phyloP scores from a whole-genome alignment of 2,329 filamentous ascomycete genomes.

The Cladosporium phlei region DNA sequence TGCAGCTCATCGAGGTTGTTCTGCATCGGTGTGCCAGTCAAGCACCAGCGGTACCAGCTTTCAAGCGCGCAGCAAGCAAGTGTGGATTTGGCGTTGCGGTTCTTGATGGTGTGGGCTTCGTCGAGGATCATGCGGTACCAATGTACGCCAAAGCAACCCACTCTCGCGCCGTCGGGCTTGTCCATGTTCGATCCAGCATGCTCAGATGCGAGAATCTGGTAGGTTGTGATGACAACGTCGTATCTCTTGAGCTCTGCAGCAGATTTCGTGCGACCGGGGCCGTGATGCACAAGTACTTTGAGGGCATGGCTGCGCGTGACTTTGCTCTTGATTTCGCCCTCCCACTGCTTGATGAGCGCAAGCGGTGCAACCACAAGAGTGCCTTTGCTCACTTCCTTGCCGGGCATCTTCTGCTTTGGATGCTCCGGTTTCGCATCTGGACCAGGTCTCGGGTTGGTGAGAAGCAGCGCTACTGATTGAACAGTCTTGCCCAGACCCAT shows the following conservation, averaged over 20 bases:
- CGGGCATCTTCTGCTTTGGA: conserved; percentile 61
- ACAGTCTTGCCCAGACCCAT: conserved; percentile 97
- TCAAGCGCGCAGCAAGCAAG: conserved; percentile 83
- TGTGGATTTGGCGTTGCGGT: conserved; percentile 90
- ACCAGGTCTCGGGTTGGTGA: conserved; percentile 67
- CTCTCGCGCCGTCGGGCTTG: conserved; percentile 56
- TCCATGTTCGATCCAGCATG: conserved; percentile 64
- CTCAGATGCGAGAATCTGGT: conserved; percentile 91
- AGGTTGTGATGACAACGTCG: conserved; percentile 96
- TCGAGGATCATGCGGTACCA: conserved; percentile 97
- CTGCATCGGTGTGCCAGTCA: conserved; percentile 95
- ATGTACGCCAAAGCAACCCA: conserved; percentile 82
- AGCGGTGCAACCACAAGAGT: conserved; percentile 91
- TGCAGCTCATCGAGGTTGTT: conserved; percentile 97
- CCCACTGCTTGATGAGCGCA: conserved; percentile 95
- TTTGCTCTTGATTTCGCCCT: conserved; percentile 82
- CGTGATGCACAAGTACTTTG: conserved; percentile 85
- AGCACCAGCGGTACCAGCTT: conserved; percentile 88
- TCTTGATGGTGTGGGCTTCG: conserved; percentile 98
- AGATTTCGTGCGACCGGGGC: conserved; percentile 75
- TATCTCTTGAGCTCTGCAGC: conserved; percentile 73
- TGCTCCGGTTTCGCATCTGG: conserved; percentile 46
- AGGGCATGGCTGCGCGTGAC: conserved; percentile 65
- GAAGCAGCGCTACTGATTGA: conserved; percentile 82
- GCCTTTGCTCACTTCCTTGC: conserved; percentile 62